phyloP scores from a whole-genome alignment of 768 basidiomycete species.

The Roridomyces roridus region DNA sequence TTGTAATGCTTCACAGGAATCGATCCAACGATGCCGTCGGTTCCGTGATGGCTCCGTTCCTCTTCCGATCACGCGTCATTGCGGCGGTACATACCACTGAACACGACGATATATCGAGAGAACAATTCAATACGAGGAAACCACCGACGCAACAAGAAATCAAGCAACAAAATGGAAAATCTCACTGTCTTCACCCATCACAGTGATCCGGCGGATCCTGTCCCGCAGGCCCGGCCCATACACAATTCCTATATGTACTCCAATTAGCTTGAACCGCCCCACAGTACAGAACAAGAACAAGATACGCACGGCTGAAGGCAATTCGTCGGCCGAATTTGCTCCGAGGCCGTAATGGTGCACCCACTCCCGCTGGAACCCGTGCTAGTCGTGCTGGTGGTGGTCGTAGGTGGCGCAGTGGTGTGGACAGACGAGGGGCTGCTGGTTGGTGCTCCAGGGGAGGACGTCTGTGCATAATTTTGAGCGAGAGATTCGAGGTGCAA shows the following conservation, averaged over 20 bases:
- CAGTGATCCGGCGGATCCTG: not conserved
- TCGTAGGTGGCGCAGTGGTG: not conserved
- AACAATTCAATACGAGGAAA: no score
- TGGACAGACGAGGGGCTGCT: constrained; percentile 5
- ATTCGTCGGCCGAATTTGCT: constrained; percentile 20
- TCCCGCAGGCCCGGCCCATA: constrained; percentile 14
- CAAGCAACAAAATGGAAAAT: no score
- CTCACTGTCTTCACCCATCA: no score
- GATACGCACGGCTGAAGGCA: constrained; percentile 8
- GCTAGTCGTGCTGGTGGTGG: not conserved
- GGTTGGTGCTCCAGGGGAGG: constrained; percentile 2
- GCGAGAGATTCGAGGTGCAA: no score
- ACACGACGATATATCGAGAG: no score
- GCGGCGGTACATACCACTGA: no score
- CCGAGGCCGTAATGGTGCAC: constrained; percentile 22
- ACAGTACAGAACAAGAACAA: not conserved
- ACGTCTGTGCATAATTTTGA: not conserved
- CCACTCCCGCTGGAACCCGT: not conserved
- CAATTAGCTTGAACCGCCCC: not conserved
- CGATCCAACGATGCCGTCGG: no score
- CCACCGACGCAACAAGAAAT: no score
- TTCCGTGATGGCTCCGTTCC: no score
- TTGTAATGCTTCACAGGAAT: no score
- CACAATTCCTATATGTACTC: constrained; percentile 4
- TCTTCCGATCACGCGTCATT: no score